Conservation (phyloP, 306 rosid species). For the Vachellia collinsii region DNA sequence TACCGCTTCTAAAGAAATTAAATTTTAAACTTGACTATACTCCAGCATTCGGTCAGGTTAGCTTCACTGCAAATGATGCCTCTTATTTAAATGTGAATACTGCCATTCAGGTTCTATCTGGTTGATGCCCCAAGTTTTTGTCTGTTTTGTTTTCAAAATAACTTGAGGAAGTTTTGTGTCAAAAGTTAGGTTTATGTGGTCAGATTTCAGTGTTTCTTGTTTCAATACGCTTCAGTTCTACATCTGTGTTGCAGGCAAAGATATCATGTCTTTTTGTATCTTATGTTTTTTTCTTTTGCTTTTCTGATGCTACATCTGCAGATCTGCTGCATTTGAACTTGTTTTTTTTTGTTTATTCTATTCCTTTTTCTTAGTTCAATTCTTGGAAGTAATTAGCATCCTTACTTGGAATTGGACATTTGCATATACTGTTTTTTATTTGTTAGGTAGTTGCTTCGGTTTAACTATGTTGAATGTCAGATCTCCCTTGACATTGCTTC, state of each 20-base stretch:
- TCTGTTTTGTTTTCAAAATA: constrained; percentile 18
- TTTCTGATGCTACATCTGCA: neutral
- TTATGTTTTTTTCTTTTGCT: neutral
- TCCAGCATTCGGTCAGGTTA: constrained; percentile 89
- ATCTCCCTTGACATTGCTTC: constrained; percentile 33
- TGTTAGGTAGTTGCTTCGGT: constrained; percentile 2
- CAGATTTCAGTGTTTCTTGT: constrained; percentile 3
- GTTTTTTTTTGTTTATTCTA: neutral
- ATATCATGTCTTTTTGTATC: neutral
- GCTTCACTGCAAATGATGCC: constrained; percentile 36
- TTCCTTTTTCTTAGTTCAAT: neutral
- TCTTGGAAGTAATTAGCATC: constrained; percentile 13
- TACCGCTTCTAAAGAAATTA: constrained; percentile 80
- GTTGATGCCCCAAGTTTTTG: constrained; percentile 10
- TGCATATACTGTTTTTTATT: neutral
- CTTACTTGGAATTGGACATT: neutral
- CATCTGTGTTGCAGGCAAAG: neutral
- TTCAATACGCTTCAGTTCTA: constrained; percentile 4
- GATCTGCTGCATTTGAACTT: neutral
- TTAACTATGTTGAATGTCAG: constrained; percentile 22
- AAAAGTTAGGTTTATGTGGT: neutral
- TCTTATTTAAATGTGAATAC: constrained; percentile 15
- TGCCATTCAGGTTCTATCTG: constrained; percentile 19
- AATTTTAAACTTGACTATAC: constrained; percentile 54
- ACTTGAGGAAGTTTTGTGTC: neutral